Conservation (phyloP, 176 grass and related monocot species). For the Avena insularis region DNA sequence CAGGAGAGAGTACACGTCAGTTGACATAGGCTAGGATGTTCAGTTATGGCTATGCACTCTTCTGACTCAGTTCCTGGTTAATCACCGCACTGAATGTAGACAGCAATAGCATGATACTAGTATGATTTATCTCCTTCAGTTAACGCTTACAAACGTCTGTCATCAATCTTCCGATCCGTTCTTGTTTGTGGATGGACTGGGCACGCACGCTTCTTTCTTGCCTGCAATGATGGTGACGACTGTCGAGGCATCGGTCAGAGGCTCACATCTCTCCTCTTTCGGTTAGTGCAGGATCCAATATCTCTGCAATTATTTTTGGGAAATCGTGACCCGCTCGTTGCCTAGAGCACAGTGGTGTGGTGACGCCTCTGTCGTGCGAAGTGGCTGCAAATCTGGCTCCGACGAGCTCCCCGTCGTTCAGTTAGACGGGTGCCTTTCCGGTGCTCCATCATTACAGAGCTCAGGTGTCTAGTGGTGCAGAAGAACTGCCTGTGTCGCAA, state of each 20-base stretch:
- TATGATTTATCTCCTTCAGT: too few relatives aligned
- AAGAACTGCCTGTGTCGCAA: background rate
- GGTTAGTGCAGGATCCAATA: constrained; percentile 47
- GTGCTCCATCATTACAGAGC: constrained; percentile 31
- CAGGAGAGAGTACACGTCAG: background rate
- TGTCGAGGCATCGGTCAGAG: constrained; percentile 17
- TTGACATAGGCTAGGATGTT: too few relatives aligned
- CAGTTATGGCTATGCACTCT: too few relatives aligned
- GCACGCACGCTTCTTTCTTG: background rate
- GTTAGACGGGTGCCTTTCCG: constrained; percentile 33
- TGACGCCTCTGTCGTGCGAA: background rate
- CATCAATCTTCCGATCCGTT: constrained; percentile 20
- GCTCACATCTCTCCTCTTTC: constrained; percentile 6
- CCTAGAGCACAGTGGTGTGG: background rate
- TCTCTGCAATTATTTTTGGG: constrained; percentile 6
- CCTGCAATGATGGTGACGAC: constrained; percentile 20
- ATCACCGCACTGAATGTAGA: too few relatives aligned
- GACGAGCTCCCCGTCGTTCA: constrained; percentile 16
- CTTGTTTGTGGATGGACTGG: background rate
- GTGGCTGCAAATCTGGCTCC: background rate
- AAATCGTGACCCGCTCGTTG: constrained; percentile 15
- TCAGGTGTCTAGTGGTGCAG: background rate
- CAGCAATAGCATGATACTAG: too few relatives aligned
- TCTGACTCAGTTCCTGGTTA: too few relatives aligned
- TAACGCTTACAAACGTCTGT: background rate